phyloP scores from a whole-genome alignment of 2,329 filamentous ascomycete species.

The Biscogniauxia mediterranea region DNA sequence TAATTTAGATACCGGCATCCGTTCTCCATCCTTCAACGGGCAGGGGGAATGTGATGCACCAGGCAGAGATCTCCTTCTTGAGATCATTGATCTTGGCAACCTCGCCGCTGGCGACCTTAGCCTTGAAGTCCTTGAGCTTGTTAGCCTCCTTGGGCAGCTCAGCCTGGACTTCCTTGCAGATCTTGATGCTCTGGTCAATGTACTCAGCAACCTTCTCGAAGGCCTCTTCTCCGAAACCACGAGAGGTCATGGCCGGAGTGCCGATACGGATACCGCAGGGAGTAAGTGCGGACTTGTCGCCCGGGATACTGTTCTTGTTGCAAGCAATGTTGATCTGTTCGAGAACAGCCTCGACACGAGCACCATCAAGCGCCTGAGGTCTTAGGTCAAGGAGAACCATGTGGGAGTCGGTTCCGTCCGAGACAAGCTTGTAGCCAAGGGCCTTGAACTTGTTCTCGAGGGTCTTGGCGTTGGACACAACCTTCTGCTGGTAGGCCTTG shows the following conservation, averaged over 20 bases:
- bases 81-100: slow-evolving; percentile 79
- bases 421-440: slow-evolving; percentile 90
- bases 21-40: slow-evolving; percentile 74
- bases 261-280: slow-evolving; percentile 95
- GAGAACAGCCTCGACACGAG: slow-evolving; percentile 90
- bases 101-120: slow-evolving; percentile 77
- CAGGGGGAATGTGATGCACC: slow-evolving; percentile 89
- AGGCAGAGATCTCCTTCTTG: slow-evolving; percentile 84
- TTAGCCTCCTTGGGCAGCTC: slow-evolving; percentile 92
- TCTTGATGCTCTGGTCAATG: slow-evolving; percentile 85
- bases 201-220: slow-evolving; percentile 88
- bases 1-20: slow-evolving; percentile 55
- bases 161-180: slow-evolving; percentile 84
- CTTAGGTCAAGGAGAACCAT: slow-evolving; percentile 95
- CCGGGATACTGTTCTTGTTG: slow-evolving; percentile 99
- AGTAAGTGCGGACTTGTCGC: slow-evolving; percentile 94
- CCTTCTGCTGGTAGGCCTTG: slow-evolving; percentile 89
- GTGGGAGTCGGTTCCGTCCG: slow-evolving; percentile 95
- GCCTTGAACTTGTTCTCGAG: slow-evolving; percentile 81
- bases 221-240: slow-evolving; percentile 88
- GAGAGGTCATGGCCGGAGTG: slow-evolving; percentile 94
- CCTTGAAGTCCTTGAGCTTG: slow-evolving; percentile 99
- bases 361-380: slow-evolving; percentile 82
- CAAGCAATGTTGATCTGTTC: slow-evolving; percentile 98
- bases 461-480: slow-evolving; percentile 89